These are phyloP conservation scores for Penicillium sclerotigenum DNA, from an alignment of 2,329 filamentous ascomycete species.

Conservation along the genomic window DNA sequence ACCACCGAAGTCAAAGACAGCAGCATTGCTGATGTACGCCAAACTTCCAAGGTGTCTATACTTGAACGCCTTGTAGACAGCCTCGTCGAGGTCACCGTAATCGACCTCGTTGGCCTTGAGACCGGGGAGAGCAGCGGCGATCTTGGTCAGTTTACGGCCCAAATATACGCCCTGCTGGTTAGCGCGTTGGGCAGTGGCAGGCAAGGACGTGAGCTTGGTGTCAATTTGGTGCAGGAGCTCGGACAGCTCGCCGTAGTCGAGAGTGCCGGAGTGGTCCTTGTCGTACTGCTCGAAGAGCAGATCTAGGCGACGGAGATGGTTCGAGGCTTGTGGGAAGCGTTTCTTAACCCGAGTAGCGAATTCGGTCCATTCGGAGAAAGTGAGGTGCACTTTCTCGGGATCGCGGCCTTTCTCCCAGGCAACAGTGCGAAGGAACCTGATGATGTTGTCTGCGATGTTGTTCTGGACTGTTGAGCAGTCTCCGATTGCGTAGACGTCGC, in stretches of 20 bases:
- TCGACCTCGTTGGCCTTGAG: constrained; percentile 74
- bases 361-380: constrained; percentile 81
- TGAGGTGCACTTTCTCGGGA: constrained; percentile 80
- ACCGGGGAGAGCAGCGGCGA: constrained; percentile 73
- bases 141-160: constrained; percentile 88
- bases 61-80: constrained; percentile 90
- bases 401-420: constrained; percentile 91
- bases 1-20: constrained; percentile 86
- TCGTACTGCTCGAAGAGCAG: constrained; percentile 90
- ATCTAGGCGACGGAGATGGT: constrained; percentile 84
- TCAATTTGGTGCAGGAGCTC: constrained; percentile 91
- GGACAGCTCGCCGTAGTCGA: constrained; percentile 88
- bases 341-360: constrained; percentile 80
- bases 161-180: constrained; percentile 95
- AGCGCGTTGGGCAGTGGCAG: constrained; percentile 91
- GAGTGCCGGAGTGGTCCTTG: constrained; percentile 84
- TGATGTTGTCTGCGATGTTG: constrained; percentile 87
- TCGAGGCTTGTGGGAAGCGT: constrained; percentile 85
- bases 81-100: constrained; percentile 87
- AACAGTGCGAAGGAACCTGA: constrained; percentile 81
- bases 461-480: constrained; percentile 97
- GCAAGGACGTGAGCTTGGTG: constrained; percentile 86
- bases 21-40: constrained; percentile 94
- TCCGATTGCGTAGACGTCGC: constrained; percentile 93
- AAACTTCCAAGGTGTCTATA: constrained; percentile 89